Evolutionary conservation across 257 asterid species (phyloP).

Genomic region (Osmanthus fragrans): DNA sequence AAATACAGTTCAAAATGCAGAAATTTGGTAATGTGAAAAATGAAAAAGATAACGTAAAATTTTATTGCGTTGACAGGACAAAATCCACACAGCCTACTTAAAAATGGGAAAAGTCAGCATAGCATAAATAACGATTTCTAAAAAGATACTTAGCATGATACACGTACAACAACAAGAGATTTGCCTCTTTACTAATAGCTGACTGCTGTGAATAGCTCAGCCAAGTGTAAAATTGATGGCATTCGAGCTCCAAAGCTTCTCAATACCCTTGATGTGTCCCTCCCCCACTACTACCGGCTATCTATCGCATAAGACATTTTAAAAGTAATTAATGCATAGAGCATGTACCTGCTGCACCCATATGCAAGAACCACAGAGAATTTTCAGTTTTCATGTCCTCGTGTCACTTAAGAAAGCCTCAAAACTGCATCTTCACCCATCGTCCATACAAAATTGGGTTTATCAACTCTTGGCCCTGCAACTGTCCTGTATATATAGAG

Average conservation of each 20-base stretch:
- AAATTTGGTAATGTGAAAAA: background rate
- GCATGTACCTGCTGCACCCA: conserved; percentile 71
- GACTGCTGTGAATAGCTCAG: conserved; percentile 48
- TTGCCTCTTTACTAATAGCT: conserved; percentile 34
- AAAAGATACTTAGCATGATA: background rate
- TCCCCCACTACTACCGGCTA: conserved; percentile 31
- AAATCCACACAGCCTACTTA: background rate
- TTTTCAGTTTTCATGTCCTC: conserved; percentile 59
- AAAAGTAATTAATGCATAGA: conserved; percentile 38
- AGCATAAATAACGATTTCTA: conserved; percentile 34
- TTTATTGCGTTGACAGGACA: background rate
- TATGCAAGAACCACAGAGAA: conserved; percentile 68
- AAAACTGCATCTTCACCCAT: conserved; percentile 48
- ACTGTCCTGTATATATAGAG: conserved; percentile 82
- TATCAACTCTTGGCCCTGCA: conserved; percentile 78
- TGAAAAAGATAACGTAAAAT: no score
- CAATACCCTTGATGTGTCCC: background rate
- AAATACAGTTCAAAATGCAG: background rate
- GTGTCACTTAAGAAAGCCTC: conserved; percentile 33
- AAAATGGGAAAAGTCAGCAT: conserved; percentile 20
- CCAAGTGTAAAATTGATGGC: conserved; percentile 60
- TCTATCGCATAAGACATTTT: conserved; percentile 23
- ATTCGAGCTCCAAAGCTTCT: conserved; percentile 41
- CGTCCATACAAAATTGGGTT: conserved; percentile 83
- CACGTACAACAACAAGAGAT: conserved; percentile 4